phyloP scores from a whole-genome alignment of 148 eudicot genomes.

The Polygonum aviculare region DNA sequence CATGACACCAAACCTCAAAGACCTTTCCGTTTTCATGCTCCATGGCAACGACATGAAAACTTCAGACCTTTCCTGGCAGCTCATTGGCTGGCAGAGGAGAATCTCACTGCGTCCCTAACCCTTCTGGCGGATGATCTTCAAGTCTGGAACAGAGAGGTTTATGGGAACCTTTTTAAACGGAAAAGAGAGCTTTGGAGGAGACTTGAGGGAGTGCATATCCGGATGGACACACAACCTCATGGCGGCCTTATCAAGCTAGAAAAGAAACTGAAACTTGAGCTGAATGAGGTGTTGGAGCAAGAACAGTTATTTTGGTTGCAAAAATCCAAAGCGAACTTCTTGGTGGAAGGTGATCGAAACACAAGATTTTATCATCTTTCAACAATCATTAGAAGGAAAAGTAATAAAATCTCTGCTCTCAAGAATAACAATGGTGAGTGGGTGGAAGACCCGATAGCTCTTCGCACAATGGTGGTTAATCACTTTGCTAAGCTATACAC shows the following conservation, averaged over 20 bases:
- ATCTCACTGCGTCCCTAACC: neutral
- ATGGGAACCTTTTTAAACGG: neutral
- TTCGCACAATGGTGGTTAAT: too few relatives aligned
- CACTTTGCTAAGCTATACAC: too few relatives aligned
- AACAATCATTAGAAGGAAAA: neutral
- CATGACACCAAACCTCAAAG: neutral
- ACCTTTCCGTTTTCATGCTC: neutral
- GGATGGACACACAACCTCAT: neutral
- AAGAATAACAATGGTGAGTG: neutral
- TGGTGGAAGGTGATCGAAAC: neutral
- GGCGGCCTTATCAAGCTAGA: neutral
- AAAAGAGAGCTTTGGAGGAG: neutral
- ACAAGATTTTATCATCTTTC: neutral
- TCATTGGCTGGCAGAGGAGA: neutral
- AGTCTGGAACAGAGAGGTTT: neutral
- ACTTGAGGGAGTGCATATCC: neutral
- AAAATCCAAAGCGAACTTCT: neutral
- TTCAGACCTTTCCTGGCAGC: neutral
- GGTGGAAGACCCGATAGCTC: neutral
- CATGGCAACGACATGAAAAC: neutral
- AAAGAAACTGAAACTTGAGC: neutral
- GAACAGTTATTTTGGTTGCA: neutral
- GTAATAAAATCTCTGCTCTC: neutral
- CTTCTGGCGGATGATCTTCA: neutral
- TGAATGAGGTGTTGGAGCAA: neutral